Evolutionary conservation across 2,329 filamentous ascomycete genomes (phyloP).

Genomic region (Cytospora chrysosperma): DNA sequence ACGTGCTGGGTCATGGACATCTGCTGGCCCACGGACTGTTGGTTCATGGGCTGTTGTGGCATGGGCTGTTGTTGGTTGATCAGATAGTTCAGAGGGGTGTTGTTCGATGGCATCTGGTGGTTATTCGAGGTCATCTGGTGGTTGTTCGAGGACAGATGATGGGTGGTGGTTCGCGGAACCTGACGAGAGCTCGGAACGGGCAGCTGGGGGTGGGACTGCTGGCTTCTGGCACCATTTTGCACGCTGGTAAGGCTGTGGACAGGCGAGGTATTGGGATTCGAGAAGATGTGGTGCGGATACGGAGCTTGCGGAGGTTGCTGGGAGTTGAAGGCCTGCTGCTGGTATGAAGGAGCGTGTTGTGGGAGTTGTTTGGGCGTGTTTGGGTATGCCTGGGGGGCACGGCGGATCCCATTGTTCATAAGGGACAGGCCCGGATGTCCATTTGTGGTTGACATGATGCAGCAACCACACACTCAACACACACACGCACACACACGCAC

Average conservation of each 20-base stretch:
- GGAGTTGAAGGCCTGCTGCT: conserved; percentile 51
- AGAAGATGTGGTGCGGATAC: conserved; percentile 55
- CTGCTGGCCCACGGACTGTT: conserved; percentile 33
- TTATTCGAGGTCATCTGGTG: conserved; percentile 41
- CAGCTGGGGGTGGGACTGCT: conserved; percentile 48
- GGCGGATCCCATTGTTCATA: conserved; percentile 47
- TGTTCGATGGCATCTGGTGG: conserved; percentile 40
- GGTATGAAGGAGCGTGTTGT: conserved; percentile 56
- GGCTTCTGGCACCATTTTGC: conserved; percentile 42
- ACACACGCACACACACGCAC: no score
- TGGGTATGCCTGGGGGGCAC: conserved; percentile 44
- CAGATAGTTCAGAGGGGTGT: conserved; percentile 33
- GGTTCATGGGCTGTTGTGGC: conserved; percentile 25
- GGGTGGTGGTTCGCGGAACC: conserved; percentile 40
- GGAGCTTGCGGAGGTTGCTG: conserved; percentile 49
- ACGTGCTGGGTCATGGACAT: conserved; percentile 42
- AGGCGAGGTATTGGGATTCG: conserved; percentile 46
- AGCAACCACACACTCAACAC: conserved; percentile 14
- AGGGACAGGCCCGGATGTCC: conserved; percentile 54
- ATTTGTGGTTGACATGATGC: conserved; percentile 42
- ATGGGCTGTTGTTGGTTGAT: conserved; percentile 27
- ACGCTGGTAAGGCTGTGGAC: conserved; percentile 49
- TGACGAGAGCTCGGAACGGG: conserved; percentile 46
- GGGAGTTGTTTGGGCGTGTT: conserved; percentile 53
- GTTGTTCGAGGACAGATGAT: conserved; percentile 43